Evolutionary conservation across 1,284 basidiomycete species (phyloP), one percentile per base, ranked within the genome.

Genomic region (Melampsora abietis-canadensis): DNA sequence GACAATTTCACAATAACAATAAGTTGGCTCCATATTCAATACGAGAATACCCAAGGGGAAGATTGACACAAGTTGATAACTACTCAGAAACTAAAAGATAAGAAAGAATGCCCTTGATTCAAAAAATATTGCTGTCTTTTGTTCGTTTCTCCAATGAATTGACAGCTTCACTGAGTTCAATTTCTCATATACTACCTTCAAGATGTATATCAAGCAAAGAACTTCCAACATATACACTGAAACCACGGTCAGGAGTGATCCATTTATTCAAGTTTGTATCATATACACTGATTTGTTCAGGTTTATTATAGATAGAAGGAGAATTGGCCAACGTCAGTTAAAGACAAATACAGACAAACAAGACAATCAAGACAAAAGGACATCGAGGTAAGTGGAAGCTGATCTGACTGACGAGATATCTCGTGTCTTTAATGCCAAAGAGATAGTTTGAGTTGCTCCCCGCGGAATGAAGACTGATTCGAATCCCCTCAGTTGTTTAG

Each of bases 401-500:
- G 8, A 57, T 57, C 15, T 5, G 21, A 57, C 51, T 57, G 12
- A 57, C 51, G 51, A 57, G 8, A 57, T 24, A 14, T 57, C 51
- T 1, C 27, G 51, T n/a, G 12, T 57, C n/a, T 27, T 21, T 15
- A 57, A 57, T 57, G 19, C 21, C 27, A 78, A 77, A 19, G 46
- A 51, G 19, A 77, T 77, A n/a, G 73, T 77, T 12, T 72, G 65
- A 30, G 77, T 79, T 76, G 78, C 76, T 15, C 76, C 76, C 21
- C 74, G 17, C 34, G 68, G 6, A 19, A 79, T 51, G 34, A 75
- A 76, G 30, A 78, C 48, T 69, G 77, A 76, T n/a, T 79, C 77
- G 63, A 80, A 80, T n/a, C 79, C 79, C 47, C 79, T 70, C 7
- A 80, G 76, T 2, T 75, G 75, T 75, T 76, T 78, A 48, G 78